Evolutionary conservation across 345 rosid species (phyloP).

Genomic region (Pistacia integerrima): DNA sequence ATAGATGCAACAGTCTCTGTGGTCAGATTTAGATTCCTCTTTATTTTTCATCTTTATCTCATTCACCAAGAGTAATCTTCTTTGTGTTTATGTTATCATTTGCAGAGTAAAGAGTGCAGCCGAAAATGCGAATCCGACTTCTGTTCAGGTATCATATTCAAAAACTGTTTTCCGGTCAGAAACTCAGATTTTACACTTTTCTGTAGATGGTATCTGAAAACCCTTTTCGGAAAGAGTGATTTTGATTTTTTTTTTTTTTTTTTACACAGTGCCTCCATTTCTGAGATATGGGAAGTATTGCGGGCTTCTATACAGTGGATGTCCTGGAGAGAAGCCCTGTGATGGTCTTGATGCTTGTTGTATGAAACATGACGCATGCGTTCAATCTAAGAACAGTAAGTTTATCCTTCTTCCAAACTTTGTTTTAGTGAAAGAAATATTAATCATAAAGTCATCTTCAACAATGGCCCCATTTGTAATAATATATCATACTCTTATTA

Average conservation of each 20-base stretch:
- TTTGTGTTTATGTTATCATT: neutral
- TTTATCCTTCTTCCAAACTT: neutral
- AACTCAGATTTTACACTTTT: no score
- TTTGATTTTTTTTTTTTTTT: neutral
- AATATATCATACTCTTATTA: no score
- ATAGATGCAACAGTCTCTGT: slow-evolving; percentile 46
- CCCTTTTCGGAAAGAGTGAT: no score
- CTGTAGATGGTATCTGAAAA: neutral
- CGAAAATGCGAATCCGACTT: slow-evolving; percentile 83
- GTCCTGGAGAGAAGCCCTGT: slow-evolving; percentile 91
- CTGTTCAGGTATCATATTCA: slow-evolving; percentile 56
- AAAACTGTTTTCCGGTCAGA: no score
- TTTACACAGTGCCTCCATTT: slow-evolving; percentile 69
- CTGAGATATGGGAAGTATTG: slow-evolving; percentile 93
- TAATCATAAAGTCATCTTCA: no score
- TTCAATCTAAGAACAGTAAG: slow-evolving; percentile 76
- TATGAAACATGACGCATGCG: slow-evolving; percentile 92
- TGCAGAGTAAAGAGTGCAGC: slow-evolving; percentile 78
- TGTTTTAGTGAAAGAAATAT: no score
- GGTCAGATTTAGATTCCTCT: slow-evolving; percentile 34
- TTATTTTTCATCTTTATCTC: neutral
- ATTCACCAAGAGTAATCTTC: neutral
- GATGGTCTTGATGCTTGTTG: slow-evolving; percentile 95
- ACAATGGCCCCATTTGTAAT: no score
- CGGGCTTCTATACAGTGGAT: slow-evolving; percentile 83